Percentiles rank a stretch among this genome's conserved stretches.
Conservation (phyloP, 805 yeast genomes). For the Saccharomycopsis guyanensis region DNA sequence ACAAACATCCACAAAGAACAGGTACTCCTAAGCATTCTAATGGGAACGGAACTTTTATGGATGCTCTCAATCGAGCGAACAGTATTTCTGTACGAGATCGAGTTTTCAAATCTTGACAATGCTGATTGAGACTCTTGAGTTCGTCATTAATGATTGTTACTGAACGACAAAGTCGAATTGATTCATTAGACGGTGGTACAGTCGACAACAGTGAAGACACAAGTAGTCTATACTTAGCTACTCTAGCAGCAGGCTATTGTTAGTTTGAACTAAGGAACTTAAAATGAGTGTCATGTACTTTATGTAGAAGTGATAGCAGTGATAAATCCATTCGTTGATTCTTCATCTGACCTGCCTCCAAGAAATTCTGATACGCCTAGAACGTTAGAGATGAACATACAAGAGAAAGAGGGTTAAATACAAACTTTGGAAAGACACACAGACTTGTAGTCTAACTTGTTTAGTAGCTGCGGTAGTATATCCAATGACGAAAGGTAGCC, state of each 20-base stretch:
- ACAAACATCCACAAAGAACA: constrained; percentile 36
- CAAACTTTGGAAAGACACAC: constrained; percentile 2
- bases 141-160: too few relatives aligned
- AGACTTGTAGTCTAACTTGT: constrained; percentile 23
- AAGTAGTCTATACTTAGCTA: constrained; percentile 13
- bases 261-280: neutral
- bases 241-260: constrained; percentile 12
- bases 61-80: constrained; percentile 2
- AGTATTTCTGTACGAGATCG: neutral
- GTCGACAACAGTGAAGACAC: constrained; percentile 5
- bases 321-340: constrained; percentile 38
- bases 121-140: too few relatives aligned
- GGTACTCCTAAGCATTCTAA: constrained; percentile 42
- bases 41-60: constrained; percentile 25
- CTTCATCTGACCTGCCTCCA: constrained; percentile 37
- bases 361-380: constrained; percentile 30
- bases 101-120: too few relatives aligned
- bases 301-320: constrained; percentile 26
- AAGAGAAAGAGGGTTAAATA: constrained; percentile 1
- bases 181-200: constrained; percentile 3
- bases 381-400: constrained; percentile 23
- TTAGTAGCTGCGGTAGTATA: constrained; percentile 29
- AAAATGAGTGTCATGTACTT: neutral
- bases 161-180: too few relatives aligned
- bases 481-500: constrained; percentile 31